phyloP scores from a whole-genome alignment of 1,284 basidiomycete genomes.

The Wolfiporia cocos region DNA sequence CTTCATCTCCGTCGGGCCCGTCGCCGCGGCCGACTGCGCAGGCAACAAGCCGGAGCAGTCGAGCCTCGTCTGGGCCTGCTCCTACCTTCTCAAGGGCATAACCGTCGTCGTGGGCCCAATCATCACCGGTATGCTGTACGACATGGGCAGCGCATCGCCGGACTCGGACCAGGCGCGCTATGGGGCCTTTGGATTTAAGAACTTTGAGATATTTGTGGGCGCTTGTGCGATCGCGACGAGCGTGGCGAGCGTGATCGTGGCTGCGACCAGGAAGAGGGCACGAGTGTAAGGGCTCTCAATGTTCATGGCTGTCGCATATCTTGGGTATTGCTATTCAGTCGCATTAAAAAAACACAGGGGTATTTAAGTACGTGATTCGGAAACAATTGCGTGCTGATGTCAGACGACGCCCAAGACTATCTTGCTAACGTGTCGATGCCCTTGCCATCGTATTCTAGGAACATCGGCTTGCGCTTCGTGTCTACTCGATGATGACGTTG shows the following conservation, averaged over 20 bases:
- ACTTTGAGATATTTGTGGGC: conserved; percentile 25
- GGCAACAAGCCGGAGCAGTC: conserved; percentile 19
- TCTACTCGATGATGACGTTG: no score
- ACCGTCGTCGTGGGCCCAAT: conserved; percentile 22
- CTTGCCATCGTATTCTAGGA: no score
- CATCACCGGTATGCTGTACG: conserved; percentile 20
- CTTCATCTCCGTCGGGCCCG: conserved; percentile 22
- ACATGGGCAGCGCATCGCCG: conserved; percentile 14
- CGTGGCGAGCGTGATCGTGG: conserved; percentile 17
- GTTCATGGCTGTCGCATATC: no score
- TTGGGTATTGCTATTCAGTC: no score
- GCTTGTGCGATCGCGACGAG: conserved; percentile 18
- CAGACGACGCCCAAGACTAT: no score
- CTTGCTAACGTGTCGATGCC: no score
- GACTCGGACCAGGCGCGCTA: conserved; percentile 9
- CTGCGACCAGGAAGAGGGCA: conserved; percentile 10
- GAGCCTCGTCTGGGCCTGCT: conserved; percentile 20
- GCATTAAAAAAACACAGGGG: no score
- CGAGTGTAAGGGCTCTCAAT: no score
- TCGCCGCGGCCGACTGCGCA: conserved; percentile 21
- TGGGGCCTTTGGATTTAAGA: conserved; percentile 19
- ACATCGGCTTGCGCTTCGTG: no score
- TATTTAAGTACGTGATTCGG: no score
- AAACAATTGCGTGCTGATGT: no score
- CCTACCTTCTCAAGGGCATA: conserved; percentile 19